phyloP scores from a whole-genome alignment of 169 alveolate species.

The Plasmodium vivax region DNA sequence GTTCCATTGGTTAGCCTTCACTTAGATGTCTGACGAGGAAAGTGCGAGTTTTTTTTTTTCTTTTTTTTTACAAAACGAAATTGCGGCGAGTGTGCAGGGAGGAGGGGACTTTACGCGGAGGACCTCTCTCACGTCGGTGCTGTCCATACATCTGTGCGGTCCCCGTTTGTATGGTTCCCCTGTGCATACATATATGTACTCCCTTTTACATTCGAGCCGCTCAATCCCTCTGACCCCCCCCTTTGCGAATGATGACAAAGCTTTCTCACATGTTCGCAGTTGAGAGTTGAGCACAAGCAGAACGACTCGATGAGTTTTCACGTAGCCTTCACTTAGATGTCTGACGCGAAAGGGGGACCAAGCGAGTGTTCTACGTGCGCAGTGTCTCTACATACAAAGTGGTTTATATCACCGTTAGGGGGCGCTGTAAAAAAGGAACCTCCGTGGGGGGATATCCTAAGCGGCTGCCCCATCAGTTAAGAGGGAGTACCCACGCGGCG shows the following conservation, averaged over 20 bases:
- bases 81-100: too few species aligned
- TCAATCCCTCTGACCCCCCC: background rate
- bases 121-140: too few species aligned
- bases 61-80: too few species aligned
- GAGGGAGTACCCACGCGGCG: background rate
- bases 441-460: background rate
- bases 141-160: too few species aligned
- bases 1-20: constrained; percentile 35
- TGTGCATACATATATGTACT: too few species aligned
- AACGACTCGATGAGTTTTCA: constrained; percentile 14
- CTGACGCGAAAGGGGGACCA: constrained; percentile 2
- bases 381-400: background rate
- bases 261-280: constrained; percentile 65
- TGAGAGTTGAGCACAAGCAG: background rate
- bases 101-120: too few species aligned
- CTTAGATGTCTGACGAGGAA: constrained; percentile 74
- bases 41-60: background rate
- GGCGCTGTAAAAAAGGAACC: background rate
- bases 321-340: constrained; percentile 75
- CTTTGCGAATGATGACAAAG: constrained; percentile 34
- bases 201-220: too few species aligned
- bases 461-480: background rate
- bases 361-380: background rate
- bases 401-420: background rate
- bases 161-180: too few species aligned